These are phyloP conservation scores for Colletotrichum tamarilloi DNA, from an alignment of 2,329 filamentous ascomycete species.

Conservation along the genomic window DNA sequence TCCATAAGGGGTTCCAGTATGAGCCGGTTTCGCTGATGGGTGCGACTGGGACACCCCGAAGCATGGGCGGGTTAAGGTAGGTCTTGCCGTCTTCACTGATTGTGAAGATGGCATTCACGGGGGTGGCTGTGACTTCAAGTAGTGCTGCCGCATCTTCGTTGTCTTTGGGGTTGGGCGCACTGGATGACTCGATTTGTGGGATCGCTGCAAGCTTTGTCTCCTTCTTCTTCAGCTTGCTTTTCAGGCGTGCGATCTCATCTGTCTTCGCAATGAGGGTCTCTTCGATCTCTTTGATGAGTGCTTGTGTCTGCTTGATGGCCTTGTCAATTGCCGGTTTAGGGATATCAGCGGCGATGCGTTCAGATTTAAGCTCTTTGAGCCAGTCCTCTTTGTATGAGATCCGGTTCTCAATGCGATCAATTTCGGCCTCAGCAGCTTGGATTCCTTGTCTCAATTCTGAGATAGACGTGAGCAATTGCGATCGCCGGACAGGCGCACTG, in stretches of 20 bases:
- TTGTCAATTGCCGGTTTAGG: background rate
- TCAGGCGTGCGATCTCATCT: constrained; percentile 8
- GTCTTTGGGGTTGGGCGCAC: constrained; percentile 12
- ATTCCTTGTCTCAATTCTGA: background rate
- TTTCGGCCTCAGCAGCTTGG: background rate
- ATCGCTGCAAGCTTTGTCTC: constrained; percentile 8
- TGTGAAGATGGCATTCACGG: constrained; percentile 1
- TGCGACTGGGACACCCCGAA: constrained; percentile 42
- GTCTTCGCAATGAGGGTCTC: constrained; percentile 2
- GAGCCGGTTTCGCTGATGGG: constrained; percentile 42
- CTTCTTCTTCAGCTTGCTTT: background rate
- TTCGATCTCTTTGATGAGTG: background rate
- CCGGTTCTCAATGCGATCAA: constrained; percentile 10
- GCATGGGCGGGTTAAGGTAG: constrained; percentile 40
- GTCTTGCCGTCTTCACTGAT: constrained; percentile 39
- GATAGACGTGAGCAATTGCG: constrained; percentile 10
- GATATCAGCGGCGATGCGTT: background rate
- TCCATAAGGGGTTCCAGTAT: constrained; percentile 47
- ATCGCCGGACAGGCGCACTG: background rate
- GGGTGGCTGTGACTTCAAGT: constrained; percentile 31
- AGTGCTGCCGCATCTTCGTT: constrained; percentile 17
- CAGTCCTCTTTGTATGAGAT: constrained; percentile 24
- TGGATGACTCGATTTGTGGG: constrained; percentile 18
- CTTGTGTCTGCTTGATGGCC: background rate
- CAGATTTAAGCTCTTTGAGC: constrained; percentile 4